Evolutionary conservation across 805 yeast genomes (phyloP), one percentile per base, ranked within the genome.

Genomic region (Monosporozyma unispora): DNA sequence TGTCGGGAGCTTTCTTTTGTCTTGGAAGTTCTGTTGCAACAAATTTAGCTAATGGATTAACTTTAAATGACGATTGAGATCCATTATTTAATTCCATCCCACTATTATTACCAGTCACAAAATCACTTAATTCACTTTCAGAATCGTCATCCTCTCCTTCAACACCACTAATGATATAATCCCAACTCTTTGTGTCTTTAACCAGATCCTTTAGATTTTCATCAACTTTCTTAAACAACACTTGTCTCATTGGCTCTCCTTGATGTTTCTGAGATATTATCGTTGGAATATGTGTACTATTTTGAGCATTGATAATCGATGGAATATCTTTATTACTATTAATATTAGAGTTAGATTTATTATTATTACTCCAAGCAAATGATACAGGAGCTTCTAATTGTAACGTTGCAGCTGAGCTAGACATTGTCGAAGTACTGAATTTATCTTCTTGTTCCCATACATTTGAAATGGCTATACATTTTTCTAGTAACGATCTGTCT

Each of bases 331-430:
- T 37, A 37, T 19, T 19, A 39, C 27, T 16, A 6, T 40, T 29
- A 22, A 28, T 47, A 22, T 38, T 52, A 29, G 38, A 37, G 16
- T 25, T 31, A 14, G 35, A n/a, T 12, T 16, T 27, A 29, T 10
- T 27, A 11, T 50, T 57, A 41, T 57, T 53, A 29, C 65, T 62
- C 68, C 68, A 63, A 10, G 61, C 52, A 50, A 63, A 63, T n/a
- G 55, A 48, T 2, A 62, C 60, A 2, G 66, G 63, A 1, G 59
- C 46, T 14, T 62, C 68, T 8, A 53, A 44, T 16, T 49, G 58
- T 19, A 59, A 48, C 6, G 54, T 47, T 11, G 56, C 16, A 11
- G 39, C 39, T 6, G 39, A 35, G 3, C 22, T 50, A 2, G 60
- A 39, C 18, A 29, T 40, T 18, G 48, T 52, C 7, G 55, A 44